Base-by-base conservation (phyloP, 352 stramenopile species). In the Elongisporangium senticosum region DNA sequence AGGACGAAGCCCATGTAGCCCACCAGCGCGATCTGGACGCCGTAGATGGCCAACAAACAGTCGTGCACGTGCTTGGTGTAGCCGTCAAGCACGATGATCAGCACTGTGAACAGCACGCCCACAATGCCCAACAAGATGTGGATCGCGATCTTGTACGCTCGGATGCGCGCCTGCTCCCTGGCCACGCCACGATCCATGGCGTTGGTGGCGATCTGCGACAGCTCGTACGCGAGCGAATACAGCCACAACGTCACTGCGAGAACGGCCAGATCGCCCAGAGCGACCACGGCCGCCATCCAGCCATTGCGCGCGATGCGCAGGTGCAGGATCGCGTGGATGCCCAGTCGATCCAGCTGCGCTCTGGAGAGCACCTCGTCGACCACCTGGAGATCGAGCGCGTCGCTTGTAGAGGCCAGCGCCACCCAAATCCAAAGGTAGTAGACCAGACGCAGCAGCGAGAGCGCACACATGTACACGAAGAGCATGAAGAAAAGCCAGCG, bases 181-280 rank as follows among this genome's bases (percentile, higher is more conserved):
- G 49, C 59, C 14, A 50, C 49, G 1, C 59, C 59, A 19, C 59
- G 51, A 50, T 64, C 59, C 59, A 64, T 64, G 11, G 59, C 53
- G 23, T 55, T 64, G 51, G 52, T 51, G 4, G 59, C 59, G 4
- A 64, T 48, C n/a, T 64, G 20, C 5, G 53, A 47, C 1, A 64
- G 51, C 53, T 64, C 58, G 51, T 68, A 79, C 8, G 73, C 55
- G 39, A 75, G 26, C 58, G 59, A 53, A 53, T 61, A 61, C 52
- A 64, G 59, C 59, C 59, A 64, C 15, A 61, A 26, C 19, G 59
- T 53, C 8, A 59, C 53, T n/a, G 2, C 58, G 40, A 63, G 57
- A 33, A 63, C 49, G 49, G 54, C 10, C 50, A 51, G 47, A 50
- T 63, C 58, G 26, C 58, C 58, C 11, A 63, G 24, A 24, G 49